Evolutionary conservation across 2,329 filamentous ascomycete genomes (phyloP).

Genomic region (Ophiocordyceps australis): DNA sequence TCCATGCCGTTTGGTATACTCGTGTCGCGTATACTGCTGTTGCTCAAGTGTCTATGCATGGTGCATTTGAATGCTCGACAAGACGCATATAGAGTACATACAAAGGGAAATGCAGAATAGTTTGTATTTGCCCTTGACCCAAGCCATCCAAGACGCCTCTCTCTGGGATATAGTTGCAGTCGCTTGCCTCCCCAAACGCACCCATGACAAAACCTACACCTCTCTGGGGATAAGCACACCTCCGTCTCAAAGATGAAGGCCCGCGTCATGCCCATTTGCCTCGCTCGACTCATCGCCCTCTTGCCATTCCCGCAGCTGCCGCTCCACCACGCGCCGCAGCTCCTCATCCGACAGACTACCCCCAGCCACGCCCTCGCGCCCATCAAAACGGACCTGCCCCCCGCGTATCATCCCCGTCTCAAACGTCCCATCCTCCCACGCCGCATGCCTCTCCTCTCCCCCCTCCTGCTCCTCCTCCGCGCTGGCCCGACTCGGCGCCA

Average conservation of each 20-base stretch:
- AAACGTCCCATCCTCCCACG: constrained; percentile 47
- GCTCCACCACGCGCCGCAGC: constrained; percentile 34
- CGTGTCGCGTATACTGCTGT: no score
- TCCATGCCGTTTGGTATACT: no score
- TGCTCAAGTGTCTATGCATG: no score
- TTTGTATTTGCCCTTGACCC: no score
- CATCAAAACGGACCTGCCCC: constrained; percentile 28
- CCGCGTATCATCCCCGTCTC: constrained; percentile 37
- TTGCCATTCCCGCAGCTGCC: constrained; percentile 27
- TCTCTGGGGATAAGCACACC: no score
- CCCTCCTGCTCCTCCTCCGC: constrained; percentile 1
- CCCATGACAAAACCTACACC: no score
- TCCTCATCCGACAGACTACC: constrained; percentile 40
- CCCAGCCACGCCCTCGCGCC: constrained; percentile 10
- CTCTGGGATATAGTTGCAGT: no score
- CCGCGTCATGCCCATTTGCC: constrained; percentile 31
- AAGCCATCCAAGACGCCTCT: no score
- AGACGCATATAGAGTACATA: no score
- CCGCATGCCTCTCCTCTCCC: constrained; percentile 13
- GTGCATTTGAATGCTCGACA: no score
- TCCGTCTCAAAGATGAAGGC: constrained; percentile 46
- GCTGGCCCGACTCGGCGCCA: not conserved
- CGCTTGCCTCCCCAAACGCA: no score
- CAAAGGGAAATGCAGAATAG: no score
- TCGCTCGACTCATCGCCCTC: constrained; percentile 21